phyloP scores from a whole-genome alignment of 345 rosid genomes.

The Linum lewisii region DNA sequence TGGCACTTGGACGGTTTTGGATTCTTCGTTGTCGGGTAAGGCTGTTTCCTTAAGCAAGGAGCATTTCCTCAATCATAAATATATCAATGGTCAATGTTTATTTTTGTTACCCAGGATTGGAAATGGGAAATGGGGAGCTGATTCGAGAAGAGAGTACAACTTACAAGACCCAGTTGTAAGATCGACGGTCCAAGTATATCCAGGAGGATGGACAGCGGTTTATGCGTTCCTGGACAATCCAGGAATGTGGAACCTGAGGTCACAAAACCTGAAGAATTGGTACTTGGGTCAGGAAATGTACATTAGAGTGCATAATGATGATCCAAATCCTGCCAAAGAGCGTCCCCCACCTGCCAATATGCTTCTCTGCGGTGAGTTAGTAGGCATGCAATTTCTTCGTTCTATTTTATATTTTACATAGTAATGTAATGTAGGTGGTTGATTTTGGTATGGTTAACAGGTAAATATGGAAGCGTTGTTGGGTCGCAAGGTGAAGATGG shows the following conservation, averaged over 20 bases:
- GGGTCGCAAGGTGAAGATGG: neutral
- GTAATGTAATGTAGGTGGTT: no score
- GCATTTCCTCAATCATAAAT: no score
- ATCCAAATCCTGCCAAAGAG: constrained; percentile 34
- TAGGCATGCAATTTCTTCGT: no score
- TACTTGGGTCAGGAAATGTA: constrained; percentile 35
- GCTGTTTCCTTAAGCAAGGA: no score
- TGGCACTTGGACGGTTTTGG: constrained; percentile 61
- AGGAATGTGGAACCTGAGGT: constrained; percentile 41
- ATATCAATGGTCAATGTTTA: no score
- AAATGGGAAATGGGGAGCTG: constrained; percentile 23
- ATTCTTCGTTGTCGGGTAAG: constrained; percentile 38
- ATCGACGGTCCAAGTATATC: constrained; percentile 29
- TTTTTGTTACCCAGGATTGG: constrained; percentile 20
- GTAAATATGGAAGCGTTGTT: constrained; percentile 13
- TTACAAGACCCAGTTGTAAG: constrained; percentile 24
- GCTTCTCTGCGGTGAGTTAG: constrained; percentile 22
- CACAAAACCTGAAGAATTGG: constrained; percentile 28
- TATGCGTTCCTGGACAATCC: constrained; percentile 33
- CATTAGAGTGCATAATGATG: constrained; percentile 18
- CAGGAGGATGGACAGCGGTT: constrained; percentile 35
- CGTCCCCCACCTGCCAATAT: constrained; percentile 23
- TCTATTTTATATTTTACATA: neutral
- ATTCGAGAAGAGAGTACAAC: constrained; percentile 17
- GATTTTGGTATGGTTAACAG: no score